Evolutionary conservation across 257 asterid genomes (phyloP).

Genomic region (Solanum lycopersicoides): DNA sequence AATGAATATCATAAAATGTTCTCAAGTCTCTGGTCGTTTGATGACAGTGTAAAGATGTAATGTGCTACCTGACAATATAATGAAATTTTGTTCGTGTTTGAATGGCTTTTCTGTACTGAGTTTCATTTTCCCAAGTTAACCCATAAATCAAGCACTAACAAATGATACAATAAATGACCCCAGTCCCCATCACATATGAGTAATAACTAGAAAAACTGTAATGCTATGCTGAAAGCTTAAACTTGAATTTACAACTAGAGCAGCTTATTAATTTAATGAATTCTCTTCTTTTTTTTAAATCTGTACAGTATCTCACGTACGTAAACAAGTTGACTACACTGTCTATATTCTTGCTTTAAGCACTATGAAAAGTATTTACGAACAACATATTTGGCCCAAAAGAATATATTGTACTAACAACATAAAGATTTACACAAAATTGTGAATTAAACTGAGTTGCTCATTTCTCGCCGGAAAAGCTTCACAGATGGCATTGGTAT

Average conservation of each 20-base stretch:
- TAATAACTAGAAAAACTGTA: background rate
- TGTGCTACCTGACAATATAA: background rate
- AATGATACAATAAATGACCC: background rate
- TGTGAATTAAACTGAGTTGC: background rate
- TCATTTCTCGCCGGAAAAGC: background rate
- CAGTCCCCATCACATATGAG: background rate
- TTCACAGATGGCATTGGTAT: background rate
- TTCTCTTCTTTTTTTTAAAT: background rate
- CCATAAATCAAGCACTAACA: background rate
- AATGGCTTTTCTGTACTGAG: background rate
- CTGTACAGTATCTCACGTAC: background rate
- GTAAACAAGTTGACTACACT: background rate
- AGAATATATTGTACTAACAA: background rate
- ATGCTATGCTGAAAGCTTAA: background rate
- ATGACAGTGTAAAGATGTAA: background rate
- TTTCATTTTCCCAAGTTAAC: background rate
- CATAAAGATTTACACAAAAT: background rate
- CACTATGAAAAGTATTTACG: background rate
- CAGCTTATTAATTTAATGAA: background rate
- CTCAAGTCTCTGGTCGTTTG: background rate
- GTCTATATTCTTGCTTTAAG: background rate
- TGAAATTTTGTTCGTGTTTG: background rate
- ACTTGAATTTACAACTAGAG: background rate
- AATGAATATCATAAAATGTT: background rate
- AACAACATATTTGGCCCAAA: background rate